Base-by-base conservation (phyloP, 805 yeast species). In the Sporopachydermia quercuum region DNA sequence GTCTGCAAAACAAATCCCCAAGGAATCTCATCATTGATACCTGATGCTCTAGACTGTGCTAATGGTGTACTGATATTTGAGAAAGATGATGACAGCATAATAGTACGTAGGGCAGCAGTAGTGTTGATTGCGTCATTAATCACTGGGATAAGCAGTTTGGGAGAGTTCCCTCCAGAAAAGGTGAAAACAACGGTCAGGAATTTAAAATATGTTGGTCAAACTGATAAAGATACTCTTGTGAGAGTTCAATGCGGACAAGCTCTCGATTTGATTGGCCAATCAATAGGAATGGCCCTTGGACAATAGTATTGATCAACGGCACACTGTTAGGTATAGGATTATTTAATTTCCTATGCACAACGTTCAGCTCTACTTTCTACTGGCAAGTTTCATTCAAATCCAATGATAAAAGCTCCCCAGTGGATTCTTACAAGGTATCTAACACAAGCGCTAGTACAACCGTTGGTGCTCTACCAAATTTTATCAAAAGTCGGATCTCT, bases 41-140 rank as follows among this genome's bases (percentile, higher is more conserved):
- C 55, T 1, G 80, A 77, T 39, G 67, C 78, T 5, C 57, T 83
- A 36, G 96, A 86, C 51, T 76, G 93, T 51, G 74, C 83, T 0
- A 54, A 81, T 19, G 94, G 95, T 4, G 68, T 89, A 0, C 54
- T 91, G 39, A 76, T 69, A 54, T 49, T 71, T 65, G 69, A 94
- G 65, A 54, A 62, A 50, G 58, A 56, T n/a, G 66, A 78, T 4
- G 51, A 60, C 2, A 48, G 54, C 13, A 50, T 57, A 0, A 58
- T 77, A 0, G 67, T 86, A 70, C 66, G 93, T 45, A 64, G 96
- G 33, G 64, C 93, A 1, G 84, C 94, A 0, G 66, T 85, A 2
- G 80, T 78, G 8, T 55, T 86, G 16, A 58, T 84, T 3, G 55
- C 47, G 8, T 51, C 58, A n/a, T 41, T 56, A 16, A 19, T 53